Evolutionary conservation across 345 rosid genomes (phyloP), one percentile per base, ranked within the genome.

Genomic region (Salix dunnii): DNA sequence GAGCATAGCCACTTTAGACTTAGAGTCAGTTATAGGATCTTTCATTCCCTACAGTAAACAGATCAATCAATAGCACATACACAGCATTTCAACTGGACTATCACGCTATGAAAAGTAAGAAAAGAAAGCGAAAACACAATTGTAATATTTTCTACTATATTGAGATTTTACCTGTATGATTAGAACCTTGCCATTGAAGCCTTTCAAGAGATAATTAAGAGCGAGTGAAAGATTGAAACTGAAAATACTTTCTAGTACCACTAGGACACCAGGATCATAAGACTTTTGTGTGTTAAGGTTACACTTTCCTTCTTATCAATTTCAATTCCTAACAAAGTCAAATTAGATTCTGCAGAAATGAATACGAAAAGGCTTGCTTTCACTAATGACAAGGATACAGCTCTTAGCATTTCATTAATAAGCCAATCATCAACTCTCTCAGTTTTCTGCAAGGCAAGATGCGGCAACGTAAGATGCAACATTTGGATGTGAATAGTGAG

Each of bases 361-460:
- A 21, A 35, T 20, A 23, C 61, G 23, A 23, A 60, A n/a, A 20
- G 18, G 49, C 49, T 12, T 46, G 49, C 18, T 46, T 75, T 40
- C 10, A 64, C 2, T 48, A 72, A 77, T 17, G 3, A 68, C 48
- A 77, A 89, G 94, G 98, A 94, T 92, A 94, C 98, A 68, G 97
- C 94, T 83, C 98, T 86, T 55, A 89, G 85, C 98, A 94, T 92
- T 89, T 94, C 96, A 68, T 76, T 51, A 53, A 86, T 77, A 71
- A 94, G 97, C 90, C 90, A 85, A 66, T 86, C 89, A 78, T 94
- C 95, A 80, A 88, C 98, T 84, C 97, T 87, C 69, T 87, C 87
- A 0, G 88, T 62, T 72, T 84, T 90, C 97, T 94, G 91, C 81
- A 82, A 77, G 74, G 73, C 42, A 72, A 69, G 74, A 76, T 28